Base-by-base conservation (phyloP, 176 grass and related monocot genomes). In the Carex scoparia region DNA sequence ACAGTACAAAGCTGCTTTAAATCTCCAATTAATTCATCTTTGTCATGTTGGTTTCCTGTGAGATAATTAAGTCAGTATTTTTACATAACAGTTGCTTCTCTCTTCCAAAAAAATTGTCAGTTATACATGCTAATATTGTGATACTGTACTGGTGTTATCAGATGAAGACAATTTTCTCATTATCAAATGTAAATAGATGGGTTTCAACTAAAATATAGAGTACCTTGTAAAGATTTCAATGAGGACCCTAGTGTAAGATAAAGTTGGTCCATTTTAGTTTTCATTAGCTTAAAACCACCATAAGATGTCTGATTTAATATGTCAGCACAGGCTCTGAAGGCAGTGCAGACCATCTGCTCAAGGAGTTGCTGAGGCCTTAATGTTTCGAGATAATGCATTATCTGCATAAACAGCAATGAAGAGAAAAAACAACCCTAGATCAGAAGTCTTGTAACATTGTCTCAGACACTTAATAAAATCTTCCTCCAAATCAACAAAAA, bases 311-410 rank as follows among this genome's bases (percentile, higher is more conserved):
- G 89, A 75, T 87, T 95, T 80, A 98, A 83, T 85, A 89, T 94
- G 84, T 90, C 96, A 92, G 85, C 86, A 71, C 92, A 88, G 30
- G 93, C 90, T 94, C 90, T 98, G 81, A 95, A 98, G 56, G 88
- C 93, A 81, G 93, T 91, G 85, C 88, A 92, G 38, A 98, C 66
- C 91, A 95, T 98, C 89, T 98, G 96, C 85, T 94, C 96, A 88
- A 98, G 93, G 62, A 95, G 91, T 82, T 94, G 93, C 32, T 88
- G 91, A 46, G 96, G 96, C 55, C 88, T 89, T 87, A 98, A 92
- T 89, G 93, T 98, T 90, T 98, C 95, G 78, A 98, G 88, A 84
- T 98, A 98, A 90, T 98, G 95, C 83, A 98, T 72, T 79, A 98
- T 85, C 95, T 98, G 84, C 11, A 64, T 56, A 65, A 65, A 57